A percentile compares a stretch with the other conserved stretches of the same genome.
These are phyloP conservation scores for Pueraria montana DNA, from an alignment of 306 rosid genomes.

Conservation along the genomic window DNA sequence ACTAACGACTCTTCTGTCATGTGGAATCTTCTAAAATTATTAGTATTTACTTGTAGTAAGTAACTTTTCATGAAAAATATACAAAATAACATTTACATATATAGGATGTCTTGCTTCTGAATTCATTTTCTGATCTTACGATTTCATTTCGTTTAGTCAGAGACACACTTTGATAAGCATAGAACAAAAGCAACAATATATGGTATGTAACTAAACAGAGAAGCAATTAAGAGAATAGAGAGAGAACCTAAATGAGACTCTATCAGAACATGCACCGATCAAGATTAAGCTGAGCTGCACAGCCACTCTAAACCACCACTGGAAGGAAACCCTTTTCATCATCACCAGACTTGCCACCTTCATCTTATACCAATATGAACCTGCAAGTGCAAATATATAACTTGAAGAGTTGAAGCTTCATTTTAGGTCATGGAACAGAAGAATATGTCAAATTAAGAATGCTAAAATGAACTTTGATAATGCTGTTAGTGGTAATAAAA, in stretches of 20 bases:
- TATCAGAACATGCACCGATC: slow-evolving; percentile 40
- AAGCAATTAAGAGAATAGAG: background rate
- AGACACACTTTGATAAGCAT: too few relatives aligned
- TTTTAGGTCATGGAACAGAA: background rate
- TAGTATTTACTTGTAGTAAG: background rate
- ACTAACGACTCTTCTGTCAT: background rate
- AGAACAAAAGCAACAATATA: too few relatives aligned
- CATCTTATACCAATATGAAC: slow-evolving; percentile 38
- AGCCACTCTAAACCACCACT: slow-evolving; percentile 42
- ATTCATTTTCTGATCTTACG: too few relatives aligned
- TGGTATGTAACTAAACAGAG: too few relatives aligned
- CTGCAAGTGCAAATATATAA: slow-evolving; percentile 51
- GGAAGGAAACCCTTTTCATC: background rate
- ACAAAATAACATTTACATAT: too few relatives aligned
- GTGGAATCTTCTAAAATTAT: background rate
- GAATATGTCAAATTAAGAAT: slow-evolving; percentile 2
- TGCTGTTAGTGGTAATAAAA: background rate
- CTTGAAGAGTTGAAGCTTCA: background rate
- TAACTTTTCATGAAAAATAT: background rate
- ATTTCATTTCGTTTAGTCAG: too few relatives aligned
- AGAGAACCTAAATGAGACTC: slow-evolving; percentile 53
- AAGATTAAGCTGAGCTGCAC: slow-evolving; percentile 41
- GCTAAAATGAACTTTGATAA: background rate
- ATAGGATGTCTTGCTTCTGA: too few relatives aligned
- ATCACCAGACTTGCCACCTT: slow-evolving; percentile 18